Conservation (phyloP, 208 protist species). For the Acanthamoeba triangularis region DNA sequence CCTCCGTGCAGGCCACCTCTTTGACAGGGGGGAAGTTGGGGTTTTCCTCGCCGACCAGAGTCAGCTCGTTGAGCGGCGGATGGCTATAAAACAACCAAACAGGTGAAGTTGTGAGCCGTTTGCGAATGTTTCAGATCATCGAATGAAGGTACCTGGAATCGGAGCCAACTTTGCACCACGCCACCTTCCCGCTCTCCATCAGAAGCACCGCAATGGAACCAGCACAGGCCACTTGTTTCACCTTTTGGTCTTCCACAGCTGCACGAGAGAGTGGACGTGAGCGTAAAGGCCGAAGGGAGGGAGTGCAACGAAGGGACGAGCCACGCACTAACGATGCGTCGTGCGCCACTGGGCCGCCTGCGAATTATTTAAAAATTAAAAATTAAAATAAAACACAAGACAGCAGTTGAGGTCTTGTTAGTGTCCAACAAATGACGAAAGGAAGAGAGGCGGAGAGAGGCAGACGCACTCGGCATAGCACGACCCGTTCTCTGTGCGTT, state of each 20-base stretch:
- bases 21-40: background rate
- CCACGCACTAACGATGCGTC: conserved; percentile 13
- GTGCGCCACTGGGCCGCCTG: background rate
- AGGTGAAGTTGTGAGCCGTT: background rate
- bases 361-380: background rate
- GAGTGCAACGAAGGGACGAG: background rate
- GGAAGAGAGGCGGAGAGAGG: background rate
- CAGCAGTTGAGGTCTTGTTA: background rate
- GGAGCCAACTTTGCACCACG: background rate
- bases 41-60: background rate
- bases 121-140: too few relatives aligned
- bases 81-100: background rate
- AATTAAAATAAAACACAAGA: background rate
- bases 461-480: background rate
- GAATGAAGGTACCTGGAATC: background rate
- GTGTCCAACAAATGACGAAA: background rate
- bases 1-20: background rate
- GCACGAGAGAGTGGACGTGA: background rate
- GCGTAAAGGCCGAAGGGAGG: too few relatives aligned
- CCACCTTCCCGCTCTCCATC: background rate
- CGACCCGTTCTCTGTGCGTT: background rate
- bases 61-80: background rate
- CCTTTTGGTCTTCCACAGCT: background rate
- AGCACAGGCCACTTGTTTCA: background rate
- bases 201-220: background rate